Percentiles rank a stretch among this genome's conserved stretches.
Evolutionary conservation across 768 basidiomycete species (phyloP).

Genomic region (Pleurotus sapidus): DNA sequence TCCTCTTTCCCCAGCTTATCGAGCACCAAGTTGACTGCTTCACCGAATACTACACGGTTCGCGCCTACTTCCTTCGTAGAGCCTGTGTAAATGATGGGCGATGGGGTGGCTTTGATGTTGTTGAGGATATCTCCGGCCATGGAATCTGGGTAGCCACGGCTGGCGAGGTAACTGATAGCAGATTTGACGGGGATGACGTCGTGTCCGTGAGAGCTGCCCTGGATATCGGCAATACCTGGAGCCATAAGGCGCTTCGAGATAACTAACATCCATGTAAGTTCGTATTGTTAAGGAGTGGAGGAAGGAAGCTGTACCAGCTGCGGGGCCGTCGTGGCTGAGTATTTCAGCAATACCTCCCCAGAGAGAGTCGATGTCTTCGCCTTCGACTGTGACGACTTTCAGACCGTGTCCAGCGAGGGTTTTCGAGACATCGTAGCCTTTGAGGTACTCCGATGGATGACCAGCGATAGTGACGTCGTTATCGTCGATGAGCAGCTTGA

Average conservation of each 20-base stretch:
- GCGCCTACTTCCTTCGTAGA: slow-evolving; percentile 74
- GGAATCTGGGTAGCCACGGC: slow-evolving; percentile 54
- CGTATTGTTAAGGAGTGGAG: background rate
- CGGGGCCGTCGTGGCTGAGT: slow-evolving; percentile 67
- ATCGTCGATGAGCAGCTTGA: slow-evolving; percentile 87
- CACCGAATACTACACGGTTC: slow-evolving; percentile 82
- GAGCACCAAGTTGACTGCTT: slow-evolving; percentile 77
- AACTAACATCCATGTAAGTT: slow-evolving; percentile 35
- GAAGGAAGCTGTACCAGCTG: slow-evolving; percentile 50
- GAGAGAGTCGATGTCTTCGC: slow-evolving; percentile 77
- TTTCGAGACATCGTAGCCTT: slow-evolving; percentile 68
- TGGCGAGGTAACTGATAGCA: slow-evolving; percentile 70
- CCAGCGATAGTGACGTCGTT: slow-evolving; percentile 94
- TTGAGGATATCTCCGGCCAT: slow-evolving; percentile 49
- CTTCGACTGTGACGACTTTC: slow-evolving; percentile 68
- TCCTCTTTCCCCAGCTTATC: slow-evolving; percentile 76
- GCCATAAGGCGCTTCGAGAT: slow-evolving; percentile 70
- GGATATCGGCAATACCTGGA: slow-evolving; percentile 67
- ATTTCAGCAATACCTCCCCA: slow-evolving; percentile 63
- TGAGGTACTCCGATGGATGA: slow-evolving; percentile 83
- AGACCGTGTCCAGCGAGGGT: slow-evolving; percentile 82
- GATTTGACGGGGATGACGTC: slow-evolving; percentile 83
- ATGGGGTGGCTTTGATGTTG: slow-evolving; percentile 56
- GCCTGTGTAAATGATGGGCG: slow-evolving; percentile 64
- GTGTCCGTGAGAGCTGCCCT: slow-evolving; percentile 79